Evolutionary conservation across 208 protist genomes (phyloP), one percentile per base, ranked within the genome.

Genomic region (Strigomonas galati): DNA sequence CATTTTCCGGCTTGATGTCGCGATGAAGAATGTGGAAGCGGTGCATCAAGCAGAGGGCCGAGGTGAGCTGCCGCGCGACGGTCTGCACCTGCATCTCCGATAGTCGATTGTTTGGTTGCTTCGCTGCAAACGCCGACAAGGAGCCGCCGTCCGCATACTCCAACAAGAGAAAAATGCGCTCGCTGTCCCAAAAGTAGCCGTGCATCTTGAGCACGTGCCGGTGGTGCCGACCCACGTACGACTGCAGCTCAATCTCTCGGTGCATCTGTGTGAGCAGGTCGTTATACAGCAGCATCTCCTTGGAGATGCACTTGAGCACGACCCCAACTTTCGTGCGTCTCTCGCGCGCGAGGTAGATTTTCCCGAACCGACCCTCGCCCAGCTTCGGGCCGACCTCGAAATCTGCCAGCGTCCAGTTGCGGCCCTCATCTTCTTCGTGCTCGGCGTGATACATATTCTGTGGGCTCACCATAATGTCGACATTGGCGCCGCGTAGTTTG

Each of bases 191-290:
- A 57, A 99, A 99, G 69, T 98, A 99, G 3, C 92, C 96, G 72
- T 87, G 97, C 10, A 99, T 61, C n/a, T 91, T 78, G 37, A 99
- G 72, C 32, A 99, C 92, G 65, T 99, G 97, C 14, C 77, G 67
- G 71, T 98, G 94, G 32, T 85, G 86, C 27, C 78, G 74, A 7
- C 69, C 74, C 15, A 71, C 65, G 28, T 98, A 93, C 12, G 89
- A 82, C 73, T 99, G 98, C 28, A 99, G 98, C 55, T 99, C 97
- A 57, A 99, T 95, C 68, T 99, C 98, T 7, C 94, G 73, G 44
- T 84, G 59, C 19, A 99, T 59, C 71, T 98, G 97, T 46, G 93
- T 77, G 28, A 85, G 40, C 10, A 98, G 74, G n/a, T 78, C 62
- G 53, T 79, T 69, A 43, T 63, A 68, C 46, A 75, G 69, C 17